Base-by-base conservation (phyloP, 768 basidiomycete genomes). In the Fomitopsis serialis region DNA sequence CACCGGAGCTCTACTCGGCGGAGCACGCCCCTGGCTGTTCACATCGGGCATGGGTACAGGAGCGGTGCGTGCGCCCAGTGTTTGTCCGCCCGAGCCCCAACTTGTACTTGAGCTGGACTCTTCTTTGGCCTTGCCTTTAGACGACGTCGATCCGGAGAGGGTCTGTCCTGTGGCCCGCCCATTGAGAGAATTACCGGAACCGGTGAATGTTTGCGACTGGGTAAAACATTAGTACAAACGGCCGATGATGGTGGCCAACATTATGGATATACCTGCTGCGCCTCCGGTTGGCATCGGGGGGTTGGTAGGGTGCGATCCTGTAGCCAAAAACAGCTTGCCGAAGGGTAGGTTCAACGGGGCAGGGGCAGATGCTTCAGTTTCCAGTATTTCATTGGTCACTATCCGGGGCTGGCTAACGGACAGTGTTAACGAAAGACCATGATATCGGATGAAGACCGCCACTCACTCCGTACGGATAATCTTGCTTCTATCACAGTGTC, bases 311-410 rank as follows among this genome's bases (percentile, higher is more conserved):
- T 1, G 81, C 73, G 53, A 90, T 80, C 55, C 89, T 88, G 73
- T 87, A 99, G 10, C 97, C 97, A 64, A 99, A 76, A 99, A 99
- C 19, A 99, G 76, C 59, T 97, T 88, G 12, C 97, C 97, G 58
- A 89, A 87, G 0, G 97, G 94, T 10, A 99, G 75, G 58, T 87
- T 88, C 40, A 99, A 75, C 8, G 93, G 86, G 0, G 92, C 94
- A 3, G 97, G 96, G 8, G 89, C 92, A 61, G 89, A 87, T 45
- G 73, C 77, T 19, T 86, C 85, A 17, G 81, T 74, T 54, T 90
- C 89, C 13, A 93, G 71, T 13, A 80, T 81, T 44, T 81, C 84
- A 57, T 88, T 92, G 1, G 93, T 92, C 25, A 98, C 82, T 47
- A 98, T 82, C 27, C 80, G 85, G 35, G 84, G 85, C 69, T 90